Base-by-base conservation (phyloP, 306 rosid genomes). In the Castanospermum australe region DNA sequence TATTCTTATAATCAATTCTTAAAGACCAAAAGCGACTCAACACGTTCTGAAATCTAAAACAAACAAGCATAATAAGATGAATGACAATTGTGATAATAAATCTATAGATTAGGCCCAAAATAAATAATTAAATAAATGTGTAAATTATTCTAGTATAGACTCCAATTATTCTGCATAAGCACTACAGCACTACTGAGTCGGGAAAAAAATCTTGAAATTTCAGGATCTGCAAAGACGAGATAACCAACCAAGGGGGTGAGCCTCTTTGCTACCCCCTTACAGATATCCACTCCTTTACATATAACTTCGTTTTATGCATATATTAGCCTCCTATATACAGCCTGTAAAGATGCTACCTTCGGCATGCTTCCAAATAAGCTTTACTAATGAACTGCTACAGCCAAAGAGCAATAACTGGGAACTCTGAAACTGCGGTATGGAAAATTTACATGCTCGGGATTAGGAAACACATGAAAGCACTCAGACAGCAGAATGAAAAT, bases 141-240 rank as follows among this genome's bases (percentile, higher is more conserved):
- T 50, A 75, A 55, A 28, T 75, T 63, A 76, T 70, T 70, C 75
- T 48, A 52, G 25, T 50, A 68, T 48, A 75, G 47, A 50, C 76
- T 65, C 67, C 57, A 21, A 32, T 6, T 15, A 5, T 75, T 28
- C 79, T 24, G 51, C 44, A 67, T 24, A 45, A 55, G 36, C 71
- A 57, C 7, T 15, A 15, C 50, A 42, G 14, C 48, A 42, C 17
- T 17, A 57, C 11, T 41, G 25, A 66, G 30, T 30, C 18, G 71
- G 64, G 50, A 6, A 51, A 72, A 63, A 65, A 45, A 44, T 80
- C 42, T 35, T 54, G 36, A 74, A 55, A 74, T 14, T 66, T 35
- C 36, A 45, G 45, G 56, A 57, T 77, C 55, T 51, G 52, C 73
- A 52, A 14, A 33, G 60, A 61, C 79, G 11, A 30, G 64, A 55